These are phyloP conservation scores for Nemania sp. DNA, from an alignment of 2,329 filamentous ascomycete species.

Conservation along the genomic window DNA sequence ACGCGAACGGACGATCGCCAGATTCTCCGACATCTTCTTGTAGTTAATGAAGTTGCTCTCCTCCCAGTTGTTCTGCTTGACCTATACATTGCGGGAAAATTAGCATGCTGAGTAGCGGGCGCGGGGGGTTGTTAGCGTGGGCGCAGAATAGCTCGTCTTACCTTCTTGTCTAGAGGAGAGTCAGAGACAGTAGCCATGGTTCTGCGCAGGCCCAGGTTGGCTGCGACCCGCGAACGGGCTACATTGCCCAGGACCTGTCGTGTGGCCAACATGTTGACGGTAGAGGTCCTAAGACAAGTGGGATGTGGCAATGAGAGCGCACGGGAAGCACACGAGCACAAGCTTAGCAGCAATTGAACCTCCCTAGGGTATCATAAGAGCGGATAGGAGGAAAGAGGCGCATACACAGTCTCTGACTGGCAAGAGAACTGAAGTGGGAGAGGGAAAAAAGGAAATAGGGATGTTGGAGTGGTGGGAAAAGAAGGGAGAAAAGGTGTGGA, in stretches of 20 bases:
- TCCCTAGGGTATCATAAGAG: slow-evolving; percentile 42
- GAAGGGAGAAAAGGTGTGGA: slow-evolving; percentile 53
- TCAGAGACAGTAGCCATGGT: slow-evolving; percentile 87
- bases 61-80: slow-evolving; percentile 98
- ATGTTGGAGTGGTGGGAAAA: slow-evolving; percentile 36
- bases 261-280: slow-evolving; percentile 74
- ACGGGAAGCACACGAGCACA: slow-evolving; percentile 28
- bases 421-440: slow-evolving; percentile 34
- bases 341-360: slow-evolving; percentile 51
- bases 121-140: slow-evolving; percentile 2
- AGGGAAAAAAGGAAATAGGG: slow-evolving; percentile 32
- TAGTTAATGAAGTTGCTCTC: slow-evolving; percentile 99
- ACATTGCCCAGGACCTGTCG: slow-evolving; percentile 75
- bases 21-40: slow-evolving; percentile 99
- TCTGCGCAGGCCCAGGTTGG: slow-evolving; percentile 72
- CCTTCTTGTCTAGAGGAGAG: slow-evolving; percentile 91
- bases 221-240: slow-evolving; percentile 67
- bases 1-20: slow-evolving; percentile 86
- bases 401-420: slow-evolving; percentile 50
- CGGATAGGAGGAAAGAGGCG: slow-evolving; percentile 47
- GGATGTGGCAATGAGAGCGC: slow-evolving; percentile 32
- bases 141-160: slow-evolving; percentile 51
- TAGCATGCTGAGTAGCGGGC: slow-evolving; percentile 35
- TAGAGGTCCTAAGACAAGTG: slow-evolving; percentile 46
- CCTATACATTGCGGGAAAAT: slow-evolving; percentile 56